Conservation (phyloP, 768 basidiomycete species). For the Trametes cingulata region DNA sequence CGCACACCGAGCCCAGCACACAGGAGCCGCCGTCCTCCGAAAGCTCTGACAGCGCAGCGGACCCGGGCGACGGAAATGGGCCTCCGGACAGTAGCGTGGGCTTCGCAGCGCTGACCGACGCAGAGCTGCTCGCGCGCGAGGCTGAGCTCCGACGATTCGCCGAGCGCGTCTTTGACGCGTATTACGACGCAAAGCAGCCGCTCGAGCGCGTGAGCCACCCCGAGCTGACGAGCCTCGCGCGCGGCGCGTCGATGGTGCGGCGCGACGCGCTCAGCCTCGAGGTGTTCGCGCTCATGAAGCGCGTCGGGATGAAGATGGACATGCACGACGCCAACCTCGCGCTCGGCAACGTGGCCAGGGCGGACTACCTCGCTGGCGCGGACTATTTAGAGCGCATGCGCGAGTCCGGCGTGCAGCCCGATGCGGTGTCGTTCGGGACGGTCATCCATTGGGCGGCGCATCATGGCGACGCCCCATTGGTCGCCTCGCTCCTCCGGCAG, state of each 20-base stretch:
- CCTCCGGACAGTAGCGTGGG: background rate
- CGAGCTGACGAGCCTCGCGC: slow-evolving; percentile 59
- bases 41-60: slow-evolving; percentile 3
- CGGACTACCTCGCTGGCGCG: slow-evolving; percentile 48
- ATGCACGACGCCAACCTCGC: slow-evolving; percentile 65
- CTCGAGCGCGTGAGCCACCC: slow-evolving; percentile 48
- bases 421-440: slow-evolving; percentile 58
- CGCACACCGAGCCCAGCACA: slow-evolving; percentile 2
- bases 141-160: slow-evolving; percentile 39
- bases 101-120: slow-evolving; percentile 6
- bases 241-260: slow-evolving; percentile 61
- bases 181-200: slow-evolving; percentile 45
- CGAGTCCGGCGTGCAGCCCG: slow-evolving; percentile 47
- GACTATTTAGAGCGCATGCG: slow-evolving; percentile 54
- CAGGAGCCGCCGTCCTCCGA: background rate
- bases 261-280: slow-evolving; percentile 47
- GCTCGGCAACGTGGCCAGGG: slow-evolving; percentile 52
- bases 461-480: slow-evolving; percentile 46
- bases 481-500: slow-evolving; percentile 41
- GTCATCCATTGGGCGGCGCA: slow-evolving; percentile 58
- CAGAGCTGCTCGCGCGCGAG: slow-evolving; percentile 29
- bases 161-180: slow-evolving; percentile 46
- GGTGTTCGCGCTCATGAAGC: slow-evolving; percentile 46
- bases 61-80: background rate
- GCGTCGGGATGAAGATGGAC: slow-evolving; percentile 57